These are phyloP conservation scores for Aspergillus tamarii DNA, from an alignment of 2,329 filamentous ascomycete genomes.

Conservation along the genomic window DNA sequence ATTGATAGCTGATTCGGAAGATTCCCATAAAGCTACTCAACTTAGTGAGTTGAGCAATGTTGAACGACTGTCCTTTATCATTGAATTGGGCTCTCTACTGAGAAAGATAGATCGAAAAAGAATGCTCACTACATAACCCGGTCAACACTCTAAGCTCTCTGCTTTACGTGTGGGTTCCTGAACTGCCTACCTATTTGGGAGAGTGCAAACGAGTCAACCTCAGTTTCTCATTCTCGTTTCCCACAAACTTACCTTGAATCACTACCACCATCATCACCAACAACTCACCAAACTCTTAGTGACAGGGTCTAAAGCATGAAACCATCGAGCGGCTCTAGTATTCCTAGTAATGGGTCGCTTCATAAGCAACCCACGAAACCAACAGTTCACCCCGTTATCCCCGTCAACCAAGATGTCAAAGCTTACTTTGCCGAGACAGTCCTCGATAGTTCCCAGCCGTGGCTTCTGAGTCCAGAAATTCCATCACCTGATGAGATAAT, in stretches of 20 bases:
- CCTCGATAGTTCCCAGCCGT: slow-evolving; percentile 25
- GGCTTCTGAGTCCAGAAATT: slow-evolving; percentile 44
- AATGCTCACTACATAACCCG: neutral
- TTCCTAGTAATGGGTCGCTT: neutral
- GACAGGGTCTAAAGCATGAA: neutral
- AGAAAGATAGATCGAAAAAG: neutral
- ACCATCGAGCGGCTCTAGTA: neutral
- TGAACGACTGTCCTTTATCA: too few species aligned
- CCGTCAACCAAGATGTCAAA: slow-evolving; percentile 35
- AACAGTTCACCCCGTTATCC: neutral
- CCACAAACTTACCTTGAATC: neutral
- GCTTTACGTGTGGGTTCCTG: neutral
- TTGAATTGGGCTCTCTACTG: neutral
- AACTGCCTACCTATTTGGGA: neutral
- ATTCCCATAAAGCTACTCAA: too few species aligned
- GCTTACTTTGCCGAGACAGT: slow-evolving; percentile 30
- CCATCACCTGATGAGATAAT: slow-evolving; percentile 46
- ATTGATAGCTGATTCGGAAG: neutral
- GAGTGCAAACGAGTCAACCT: neutral
- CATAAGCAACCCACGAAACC: neutral
- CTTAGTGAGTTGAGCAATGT: neutral
- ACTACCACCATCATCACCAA: neutral
- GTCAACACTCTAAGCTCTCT: neutral
- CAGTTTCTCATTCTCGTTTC: neutral
- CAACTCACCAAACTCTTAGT: neutral